These are phyloP conservation scores for Backusella westeae DNA, from an alignment of 192 early-diverging fungal genomes.

Conservation along the genomic window DNA sequence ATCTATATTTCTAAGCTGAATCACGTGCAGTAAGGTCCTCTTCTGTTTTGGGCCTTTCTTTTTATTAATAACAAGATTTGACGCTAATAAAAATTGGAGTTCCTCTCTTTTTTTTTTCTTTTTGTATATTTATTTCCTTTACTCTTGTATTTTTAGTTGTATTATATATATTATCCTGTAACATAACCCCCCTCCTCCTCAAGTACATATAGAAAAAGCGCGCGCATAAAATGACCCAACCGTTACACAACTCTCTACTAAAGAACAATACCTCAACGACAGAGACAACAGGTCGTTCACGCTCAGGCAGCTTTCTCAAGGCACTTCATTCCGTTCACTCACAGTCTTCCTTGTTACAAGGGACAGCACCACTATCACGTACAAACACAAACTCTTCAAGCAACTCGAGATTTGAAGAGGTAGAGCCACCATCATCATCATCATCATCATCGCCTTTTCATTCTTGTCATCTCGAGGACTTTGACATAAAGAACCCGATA, in stretches of 20 bases:
- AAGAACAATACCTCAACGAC: neutral
- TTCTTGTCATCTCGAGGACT: conserved; percentile 23
- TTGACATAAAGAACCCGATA: conserved; percentile 29
- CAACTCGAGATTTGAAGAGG: neutral
- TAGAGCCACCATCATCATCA: neutral
- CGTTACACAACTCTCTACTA: conserved; percentile 11
- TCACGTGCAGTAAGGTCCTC: no score
- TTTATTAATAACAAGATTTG: neutral
- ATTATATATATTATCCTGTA: neutral
- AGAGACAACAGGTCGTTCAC: neutral
- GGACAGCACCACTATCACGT: neutral
- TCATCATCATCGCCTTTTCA: neutral
- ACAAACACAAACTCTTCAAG: neutral
- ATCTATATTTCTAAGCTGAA: neutral
- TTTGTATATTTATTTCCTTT: neutral
- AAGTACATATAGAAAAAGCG: neutral
- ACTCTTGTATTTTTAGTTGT: neutral
- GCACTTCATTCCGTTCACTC: neutral
- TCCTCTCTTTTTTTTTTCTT: neutral
- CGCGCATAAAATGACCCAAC: conserved; percentile 8
- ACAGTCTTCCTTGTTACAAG: neutral
- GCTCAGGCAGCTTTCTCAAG: neutral
- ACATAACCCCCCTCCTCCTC: neutral
- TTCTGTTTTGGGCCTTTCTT: no score
- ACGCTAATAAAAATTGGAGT: neutral